Base-by-base conservation (phyloP, 2,329 filamentous ascomycete genomes). In the Thielaviopsis cerberus region DNA sequence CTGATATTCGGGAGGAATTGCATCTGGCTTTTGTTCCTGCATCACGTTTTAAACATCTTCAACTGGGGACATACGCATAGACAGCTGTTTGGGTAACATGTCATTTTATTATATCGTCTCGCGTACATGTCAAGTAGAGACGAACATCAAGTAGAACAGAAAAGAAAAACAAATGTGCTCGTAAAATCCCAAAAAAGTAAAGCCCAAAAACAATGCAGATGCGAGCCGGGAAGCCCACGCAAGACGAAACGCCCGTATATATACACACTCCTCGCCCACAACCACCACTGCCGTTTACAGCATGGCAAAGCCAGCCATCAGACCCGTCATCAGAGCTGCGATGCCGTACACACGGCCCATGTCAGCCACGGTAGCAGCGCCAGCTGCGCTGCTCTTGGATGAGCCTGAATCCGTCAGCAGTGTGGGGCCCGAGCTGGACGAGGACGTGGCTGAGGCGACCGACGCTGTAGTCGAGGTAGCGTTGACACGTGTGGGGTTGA, bases 401-500 rank as follows among this genome's bases (percentile, higher is more conserved):
- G 62, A 58, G 51, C 62, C 61, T 6, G 60, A 57, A 56, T 61
- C 57, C 4, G 57, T 56, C 20, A 59, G 41, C 20, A 60, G 57
- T 3, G 56, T 59, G 1, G 59, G 53, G 15, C 53, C 58, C 4
- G 51, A 53, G 4, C 27, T 30, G 6, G 55, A n/a, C 2, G 52
- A 34, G 13, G 59, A 24, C 2, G 58, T 59, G 1, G 69, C 68
- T 50, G 64, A 56, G 23, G 65, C 69, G 57, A 68, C 67, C 24
- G 73, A 70, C 17, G 72, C 65, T 13, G 70, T 67, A 4, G 72
- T 67, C 7, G 74, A 67, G 10, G 74, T 69, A 20, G 73, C 71
- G 70, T 87, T 88, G 68, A 73, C 69, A 58, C 73, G 74, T 50
- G 69, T 77, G 15, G 86, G 86, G 66, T 78, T 72, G 64, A 74